phyloP scores from a whole-genome alignment of 768 basidiomycete species.

The Mycena maculata region DNA sequence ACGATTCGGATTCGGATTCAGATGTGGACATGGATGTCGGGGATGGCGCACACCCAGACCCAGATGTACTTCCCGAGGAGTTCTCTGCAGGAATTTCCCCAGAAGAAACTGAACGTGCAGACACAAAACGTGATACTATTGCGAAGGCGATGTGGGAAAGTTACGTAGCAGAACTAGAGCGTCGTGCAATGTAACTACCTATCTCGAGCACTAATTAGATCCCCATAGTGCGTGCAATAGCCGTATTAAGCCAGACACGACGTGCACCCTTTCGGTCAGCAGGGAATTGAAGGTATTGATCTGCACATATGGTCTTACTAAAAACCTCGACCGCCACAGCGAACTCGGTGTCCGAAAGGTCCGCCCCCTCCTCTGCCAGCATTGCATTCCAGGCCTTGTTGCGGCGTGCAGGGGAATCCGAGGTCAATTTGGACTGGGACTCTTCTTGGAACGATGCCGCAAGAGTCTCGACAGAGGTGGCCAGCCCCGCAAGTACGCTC shows the following conservation, averaged over 20 bases:
- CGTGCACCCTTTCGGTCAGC: not conserved
- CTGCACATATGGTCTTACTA: not conserved
- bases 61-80: not conserved
- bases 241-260: not conserved
- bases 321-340: constrained; percentile 1
- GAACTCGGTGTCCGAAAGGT: not conserved
- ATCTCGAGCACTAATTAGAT: too few relatives aligned
- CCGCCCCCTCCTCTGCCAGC: not conserved
- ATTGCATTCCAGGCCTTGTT: constrained; percentile 1
- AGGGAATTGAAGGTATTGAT: not conserved
- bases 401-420: constrained; percentile 1
- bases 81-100: not conserved
- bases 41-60: not conserved
- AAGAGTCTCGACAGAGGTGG: not conserved
- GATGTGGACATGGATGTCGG: not conserved
- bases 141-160: constrained; percentile 1
- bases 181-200: not conserved
- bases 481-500: not conserved
- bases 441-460: not conserved
- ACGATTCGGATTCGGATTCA: not conserved
- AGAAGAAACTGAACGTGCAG: not conserved
- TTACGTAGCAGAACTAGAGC: not conserved
- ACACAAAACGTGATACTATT: not conserved
- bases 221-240: not conserved
- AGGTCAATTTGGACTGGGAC: not conserved